Percentiles rank a stretch among this genome's conserved stretches.
Evolutionary conservation across 73 alveolate genomes (phyloP).

Genomic region (Stentor roeselii): DNA sequence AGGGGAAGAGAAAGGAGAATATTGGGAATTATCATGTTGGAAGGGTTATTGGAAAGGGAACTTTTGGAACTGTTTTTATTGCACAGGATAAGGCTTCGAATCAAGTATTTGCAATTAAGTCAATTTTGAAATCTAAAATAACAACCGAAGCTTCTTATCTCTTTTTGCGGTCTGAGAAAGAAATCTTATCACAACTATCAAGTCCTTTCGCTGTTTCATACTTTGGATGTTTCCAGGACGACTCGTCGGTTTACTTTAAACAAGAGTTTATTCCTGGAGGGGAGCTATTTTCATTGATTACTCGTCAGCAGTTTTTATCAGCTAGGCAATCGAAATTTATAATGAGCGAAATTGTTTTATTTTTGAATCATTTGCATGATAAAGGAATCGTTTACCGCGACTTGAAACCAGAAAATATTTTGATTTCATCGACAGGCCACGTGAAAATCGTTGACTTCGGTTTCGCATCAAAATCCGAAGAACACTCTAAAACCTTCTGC

Average conservation of each 20-base stretch:
- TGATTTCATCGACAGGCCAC: constrained; percentile 68
- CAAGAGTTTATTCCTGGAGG: constrained; percentile 8
- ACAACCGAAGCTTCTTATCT: neutral
- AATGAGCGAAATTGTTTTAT: constrained; percentile 45
- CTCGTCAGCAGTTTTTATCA: constrained; percentile 15
- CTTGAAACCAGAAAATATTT: constrained; percentile 79
- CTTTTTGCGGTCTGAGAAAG: neutral
- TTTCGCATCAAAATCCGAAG: constrained; percentile 29
- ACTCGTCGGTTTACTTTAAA: neutral
- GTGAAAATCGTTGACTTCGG: constrained; percentile 80
- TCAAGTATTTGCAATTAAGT: neutral
- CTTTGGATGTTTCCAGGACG: constrained; percentile 2
- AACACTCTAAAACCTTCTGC: constrained; percentile 52
- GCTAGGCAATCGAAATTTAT: constrained; percentile 28
- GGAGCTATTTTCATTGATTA: constrained; percentile 16
- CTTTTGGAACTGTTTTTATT: neutral
- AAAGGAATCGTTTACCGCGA: constrained; percentile 70
- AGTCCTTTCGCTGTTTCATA: neutral
- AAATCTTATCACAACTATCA: neutral
- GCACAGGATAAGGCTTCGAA: neutral
- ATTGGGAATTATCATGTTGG: neutral
- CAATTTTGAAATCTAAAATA: neutral
- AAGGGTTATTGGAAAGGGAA: constrained; percentile 9
- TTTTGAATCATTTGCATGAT: constrained; percentile 60
- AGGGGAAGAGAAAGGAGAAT: neutral